These are phyloP conservation scores for Candida verbasci DNA, from an alignment of 805 yeast species.

Conservation along the genomic window DNA sequence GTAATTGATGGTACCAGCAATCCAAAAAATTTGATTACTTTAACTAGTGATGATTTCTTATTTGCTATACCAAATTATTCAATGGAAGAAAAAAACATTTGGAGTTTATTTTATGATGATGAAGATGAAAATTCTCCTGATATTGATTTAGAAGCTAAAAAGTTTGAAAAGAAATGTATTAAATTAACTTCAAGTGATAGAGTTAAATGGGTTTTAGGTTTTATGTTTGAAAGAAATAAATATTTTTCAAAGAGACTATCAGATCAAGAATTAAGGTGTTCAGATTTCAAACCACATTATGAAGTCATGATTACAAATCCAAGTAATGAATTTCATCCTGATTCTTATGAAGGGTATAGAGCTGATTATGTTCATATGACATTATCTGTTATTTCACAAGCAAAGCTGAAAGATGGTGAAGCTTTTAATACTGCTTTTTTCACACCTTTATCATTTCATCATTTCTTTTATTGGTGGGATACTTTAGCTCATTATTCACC, in stretches of 20 bases:
- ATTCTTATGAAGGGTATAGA: constrained; percentile 76
- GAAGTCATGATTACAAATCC: constrained; percentile 62
- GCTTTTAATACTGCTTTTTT: constrained; percentile 33
- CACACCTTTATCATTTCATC: constrained; percentile 34
- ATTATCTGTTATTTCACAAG: constrained; percentile 24
- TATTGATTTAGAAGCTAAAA: constrained; percentile 24
- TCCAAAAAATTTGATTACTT: constrained; percentile 46
- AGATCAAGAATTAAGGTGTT: constrained; percentile 39
- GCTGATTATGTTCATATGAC: constrained; percentile 71
- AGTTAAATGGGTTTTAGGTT: constrained; percentile 76
- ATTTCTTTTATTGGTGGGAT: constrained; percentile 43
- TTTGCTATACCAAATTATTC: constrained; percentile 54
- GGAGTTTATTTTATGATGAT: constrained; percentile 34
- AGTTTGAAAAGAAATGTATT: constrained; percentile 43
- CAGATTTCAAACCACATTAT: constrained; percentile 56
- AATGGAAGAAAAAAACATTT: constrained; percentile 25
- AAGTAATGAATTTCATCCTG: constrained; percentile 52
- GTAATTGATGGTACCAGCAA: constrained; percentile 47
- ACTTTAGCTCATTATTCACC: constrained; percentile 27
- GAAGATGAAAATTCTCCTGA: constrained; percentile 15
- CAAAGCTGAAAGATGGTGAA: constrained; percentile 22
- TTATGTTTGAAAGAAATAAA: constrained; percentile 63
- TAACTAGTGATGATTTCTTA: constrained; percentile 53
- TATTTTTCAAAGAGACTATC: constrained; percentile 27
- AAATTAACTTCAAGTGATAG: constrained; percentile 54